Evolutionary conservation across 805 yeast genomes (phyloP).

Genomic region (Candida loeiensis): DNA sequence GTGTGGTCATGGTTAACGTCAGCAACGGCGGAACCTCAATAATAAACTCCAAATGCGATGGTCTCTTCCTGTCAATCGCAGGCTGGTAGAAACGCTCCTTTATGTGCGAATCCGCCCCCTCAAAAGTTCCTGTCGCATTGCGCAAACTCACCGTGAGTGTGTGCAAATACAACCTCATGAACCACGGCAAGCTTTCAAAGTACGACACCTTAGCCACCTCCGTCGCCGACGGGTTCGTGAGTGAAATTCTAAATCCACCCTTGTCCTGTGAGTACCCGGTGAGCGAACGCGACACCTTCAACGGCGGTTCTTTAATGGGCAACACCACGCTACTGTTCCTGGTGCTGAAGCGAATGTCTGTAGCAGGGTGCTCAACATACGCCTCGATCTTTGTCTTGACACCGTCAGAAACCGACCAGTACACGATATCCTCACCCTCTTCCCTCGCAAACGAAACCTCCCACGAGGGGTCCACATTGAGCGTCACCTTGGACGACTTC

Average conservation of each 20-base stretch:
- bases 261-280: slow-evolving; percentile 89
- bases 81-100: slow-evolving; percentile 63
- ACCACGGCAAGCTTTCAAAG: slow-evolving; percentile 91
- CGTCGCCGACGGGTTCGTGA: slow-evolving; percentile 58
- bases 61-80: slow-evolving; percentile 74
- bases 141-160: slow-evolving; percentile 47
- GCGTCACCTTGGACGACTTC: slow-evolving; percentile 40
- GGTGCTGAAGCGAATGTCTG: slow-evolving; percentile 42
- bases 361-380: slow-evolving; percentile 17
- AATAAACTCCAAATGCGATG: slow-evolving; percentile 75
- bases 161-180: slow-evolving; percentile 75
- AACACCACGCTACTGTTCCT: slow-evolving; percentile 42
- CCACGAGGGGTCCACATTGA: slow-evolving; percentile 50
- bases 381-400: slow-evolving; percentile 11
- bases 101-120: slow-evolving; percentile 31
- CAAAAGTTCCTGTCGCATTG: slow-evolving; percentile 17
- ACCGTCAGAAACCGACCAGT: slow-evolving; percentile 9
- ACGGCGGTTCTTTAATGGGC: slow-evolving; percentile 50
- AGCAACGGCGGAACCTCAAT: slow-evolving; percentile 62
- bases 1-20: slow-evolving; percentile 60
- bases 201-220: slow-evolving; percentile 52
- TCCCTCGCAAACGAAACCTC: slow-evolving; percentile 28
- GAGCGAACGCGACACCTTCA: slow-evolving; percentile 75
- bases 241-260: slow-evolving; percentile 81
- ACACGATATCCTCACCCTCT: slow-evolving; percentile 9